Evolutionary conservation across 495 filamentous ascomycete genomes (phyloP), one percentile per base, ranked within the genome.

Genomic region (Tetracladium setigerum): DNA sequence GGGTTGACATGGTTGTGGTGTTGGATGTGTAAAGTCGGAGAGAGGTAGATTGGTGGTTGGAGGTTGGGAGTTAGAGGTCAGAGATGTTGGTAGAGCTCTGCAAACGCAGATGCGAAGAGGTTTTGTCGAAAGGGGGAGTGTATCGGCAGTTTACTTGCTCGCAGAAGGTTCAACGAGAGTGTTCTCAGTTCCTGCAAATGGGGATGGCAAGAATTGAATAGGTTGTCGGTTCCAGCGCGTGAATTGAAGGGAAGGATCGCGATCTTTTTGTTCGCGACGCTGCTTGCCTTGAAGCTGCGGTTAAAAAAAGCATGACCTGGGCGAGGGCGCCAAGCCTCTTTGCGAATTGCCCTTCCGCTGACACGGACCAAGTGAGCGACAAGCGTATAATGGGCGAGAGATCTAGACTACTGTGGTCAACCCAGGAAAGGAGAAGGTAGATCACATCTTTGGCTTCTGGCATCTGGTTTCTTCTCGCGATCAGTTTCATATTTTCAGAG

Each of bases 1-100:
- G 80, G 76, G 32, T 71, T 73, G 47, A 67, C 55, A 34, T 66
- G 61, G 38, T 81, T 67, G 59, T 84, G 78, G 58, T 82, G 76
- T 48, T 82, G 61, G n/a, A 67, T 77, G 48, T 79, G 68, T 35
- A 56, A 45, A 59, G 62, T 64, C 16, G 48, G 24, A 16, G 42
- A 2, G 35, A 38, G n/a, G 42, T n/a, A 2, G 19, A 11, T n/a
- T 62, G 75, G 22, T n/a, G n/a, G n/a, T n/a, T n/a, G n/a, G n/a
- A n/a, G n/a, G n/a, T n/a, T n/a, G n/a, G n/a, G n/a, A n/a, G n/a
- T n/a, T n/a, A n/a, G n/a, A n/a, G n/a, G n/a, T n/a, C n/a, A 27
- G 22, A 27, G 22, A 27, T 3, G 22, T 27, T 27, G 22, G 22
- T n/a, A 27, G 22, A 27, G 22, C 22, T 27, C 22, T 27, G 3